Evolutionary conservation across 1,284 basidiomycete species (phyloP), one percentile per base, ranked within the genome.

Genomic region (Pulveroboletus sp.): DNA sequence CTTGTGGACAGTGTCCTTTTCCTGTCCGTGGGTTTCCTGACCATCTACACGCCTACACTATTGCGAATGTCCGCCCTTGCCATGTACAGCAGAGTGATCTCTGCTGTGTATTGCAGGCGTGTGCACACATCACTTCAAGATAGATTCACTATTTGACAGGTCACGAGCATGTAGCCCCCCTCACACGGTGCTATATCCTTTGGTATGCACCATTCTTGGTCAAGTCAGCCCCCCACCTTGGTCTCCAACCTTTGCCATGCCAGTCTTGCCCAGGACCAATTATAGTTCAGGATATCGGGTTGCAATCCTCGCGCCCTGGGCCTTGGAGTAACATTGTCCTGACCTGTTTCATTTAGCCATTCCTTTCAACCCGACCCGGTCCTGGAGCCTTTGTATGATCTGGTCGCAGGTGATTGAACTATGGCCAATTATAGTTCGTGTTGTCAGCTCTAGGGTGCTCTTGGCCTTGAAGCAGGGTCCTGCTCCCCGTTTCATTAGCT

Each of bases 51-150:
- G 18, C 28, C 33, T 40, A 29, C 38, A 52, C 47, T 29, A 39
- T 39, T 22, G 52, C 56, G 56, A 54, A 68, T 68, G 68, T 56
- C 47, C 52, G 62, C 66, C 58, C 67, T 66, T 71, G 69, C 58
- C 4, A 52, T 68, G 61, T 62, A 56, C 65, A 57, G 42, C 57
- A 58, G 65, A 64, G 65, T 65, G 25, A 49, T 46, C 62, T 69
- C 60, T 56, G 43, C 61, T 64, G 67, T 70, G 67, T 31, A 64
- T 57, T 48, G 58, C 68, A 66, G 54, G 67, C 63, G 64, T 71
- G 65, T 62, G 61, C 66, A 68, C 67, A 54, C 61, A 53, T 48
- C 33, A 58, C 55, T 38, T 45, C 46, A 14, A 40, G 31, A 14
- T n/a, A n/a, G n/a, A 25, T 38, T 48, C 17, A 56, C 35, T 22